These are phyloP conservation scores for Apodospora peruviana DNA, from an alignment of 495 filamentous ascomycete species.

Conservation along the genomic window DNA sequence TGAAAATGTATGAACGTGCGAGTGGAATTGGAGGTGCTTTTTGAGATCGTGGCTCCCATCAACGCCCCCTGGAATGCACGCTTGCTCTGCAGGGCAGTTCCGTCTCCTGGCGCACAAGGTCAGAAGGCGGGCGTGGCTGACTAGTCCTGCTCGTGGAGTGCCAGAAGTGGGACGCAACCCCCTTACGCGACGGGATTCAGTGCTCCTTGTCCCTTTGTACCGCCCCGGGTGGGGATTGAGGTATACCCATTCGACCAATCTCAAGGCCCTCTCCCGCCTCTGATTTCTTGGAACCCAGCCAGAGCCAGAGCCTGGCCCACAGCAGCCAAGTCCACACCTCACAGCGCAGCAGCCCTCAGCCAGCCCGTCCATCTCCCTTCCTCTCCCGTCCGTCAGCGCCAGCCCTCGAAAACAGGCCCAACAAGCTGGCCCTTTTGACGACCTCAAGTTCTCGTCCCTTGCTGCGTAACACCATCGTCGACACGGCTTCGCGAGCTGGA, in stretches of 20 bases:
- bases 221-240: conserved; percentile 3
- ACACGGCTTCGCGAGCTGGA: neutral
- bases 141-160: too few relatives aligned
- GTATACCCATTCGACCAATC: conserved; percentile 17
- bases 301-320: neutral
- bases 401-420: conserved; percentile 1
- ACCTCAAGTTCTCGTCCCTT: conserved; percentile 3
- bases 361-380: neutral
- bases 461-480: neutral
- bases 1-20: too few relatives aligned
- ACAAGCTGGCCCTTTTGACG: neutral
- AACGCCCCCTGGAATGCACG: too few relatives aligned
- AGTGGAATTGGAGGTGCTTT: too few relatives aligned
- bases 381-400: neutral
- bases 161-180: too few relatives aligned
- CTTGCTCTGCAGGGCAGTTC: too few relatives aligned
- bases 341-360: neutral
- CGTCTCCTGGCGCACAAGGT: too few relatives aligned
- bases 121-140: too few relatives aligned
- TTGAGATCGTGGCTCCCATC: too few relatives aligned
- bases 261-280: conserved; percentile 16
- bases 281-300: conserved; percentile 20
- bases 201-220: conserved; percentile 2
- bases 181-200: too few relatives aligned
- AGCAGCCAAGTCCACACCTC: conserved; percentile 1